Conservation (phyloP, 2,329 filamentous ascomycete genomes). For the Dothideomycetes sp. region DNA sequence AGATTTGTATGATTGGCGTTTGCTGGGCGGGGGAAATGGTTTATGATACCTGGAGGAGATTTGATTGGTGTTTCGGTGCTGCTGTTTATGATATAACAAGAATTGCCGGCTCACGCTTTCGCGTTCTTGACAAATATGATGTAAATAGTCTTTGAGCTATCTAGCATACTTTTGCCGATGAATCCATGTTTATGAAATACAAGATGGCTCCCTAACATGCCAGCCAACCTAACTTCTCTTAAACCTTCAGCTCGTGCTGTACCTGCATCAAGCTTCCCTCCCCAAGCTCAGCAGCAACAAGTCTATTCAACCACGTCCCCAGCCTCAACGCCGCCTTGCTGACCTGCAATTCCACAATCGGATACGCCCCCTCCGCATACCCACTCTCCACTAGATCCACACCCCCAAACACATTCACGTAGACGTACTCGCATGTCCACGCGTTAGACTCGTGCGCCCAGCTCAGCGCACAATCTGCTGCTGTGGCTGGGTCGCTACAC, state of each 20-base stretch:
- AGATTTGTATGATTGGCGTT: neutral
- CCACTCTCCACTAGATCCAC: conserved; percentile 25
- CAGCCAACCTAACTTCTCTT: too few relatives aligned
- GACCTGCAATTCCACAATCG: conserved; percentile 29
- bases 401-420: conserved; percentile 18
- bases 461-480: conserved; percentile 22
- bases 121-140: too few relatives aligned
- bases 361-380: conserved; percentile 26
- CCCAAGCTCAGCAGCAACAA: conserved; percentile 15
- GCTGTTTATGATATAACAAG: too few relatives aligned
- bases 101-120: too few relatives aligned
- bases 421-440: conserved; percentile 30
- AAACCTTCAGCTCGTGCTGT: conserved; percentile 1
- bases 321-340: conserved; percentile 29
- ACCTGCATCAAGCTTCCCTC: neutral
- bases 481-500: conserved; percentile 22
- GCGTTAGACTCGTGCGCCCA: conserved; percentile 29
- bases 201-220: too few relatives aligned
- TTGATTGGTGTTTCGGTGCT: neutral
- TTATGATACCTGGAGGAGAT: neutral
- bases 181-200: too few relatives aligned
- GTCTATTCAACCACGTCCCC: conserved; percentile 27
- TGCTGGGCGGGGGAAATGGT: too few relatives aligned
- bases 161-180: too few relatives aligned
- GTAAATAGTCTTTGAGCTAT: too few relatives aligned